Base-by-base conservation (phyloP, 2,329 filamentous ascomycete species). In the Epichloe glyceriae region DNA sequence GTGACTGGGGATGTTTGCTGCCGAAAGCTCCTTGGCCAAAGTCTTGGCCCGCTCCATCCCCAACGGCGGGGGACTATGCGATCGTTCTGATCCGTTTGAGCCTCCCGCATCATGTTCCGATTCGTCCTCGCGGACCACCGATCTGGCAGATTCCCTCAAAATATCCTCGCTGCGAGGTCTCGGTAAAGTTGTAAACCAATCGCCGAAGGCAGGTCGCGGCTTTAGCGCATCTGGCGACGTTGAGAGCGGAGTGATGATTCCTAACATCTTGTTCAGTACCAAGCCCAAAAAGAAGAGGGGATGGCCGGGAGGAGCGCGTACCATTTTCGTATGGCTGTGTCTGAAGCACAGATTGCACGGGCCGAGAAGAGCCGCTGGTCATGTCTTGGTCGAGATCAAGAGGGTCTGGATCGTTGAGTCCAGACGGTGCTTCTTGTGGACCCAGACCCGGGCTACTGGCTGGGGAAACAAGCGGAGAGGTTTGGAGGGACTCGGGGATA, bases 401-500 rank as follows among this genome's bases (percentile, higher is more conserved):
- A 7, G 74, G 77, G 50, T 88, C 85, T 11, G 83, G 83, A 55
- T 90, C 86, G 56, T 80, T 77, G 6, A 89, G 67, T 17, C 56
- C 62, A 4, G 61, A 50, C 2, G 56, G 47, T 37, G 56, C 55
- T 43, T 64, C 37, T 62, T 69, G 26, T 66, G 68, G 54, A 65
- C 64, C 52, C 40, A 86, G 71, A n/a, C 81, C 79, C 19, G 93
- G 93, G 62, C 90, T 96, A 50, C 80, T 79, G n/a, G 82, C 85
- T 5, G 93, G 93, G 22, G 90, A 96, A 48, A 94, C 86, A 49
- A 97, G 74, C 35, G 93, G 93, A 46, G 91, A 97, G 1, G 93
- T 98, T 70, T 97, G 93, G 63, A 97, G 73, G 51, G 86, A 88
- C 65, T 87, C 85, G n/a, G 93, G 93, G 53, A 98, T 93, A 61